phyloP scores from a whole-genome alignment of 306 rosid species.

The Vigna angularis region DNA sequence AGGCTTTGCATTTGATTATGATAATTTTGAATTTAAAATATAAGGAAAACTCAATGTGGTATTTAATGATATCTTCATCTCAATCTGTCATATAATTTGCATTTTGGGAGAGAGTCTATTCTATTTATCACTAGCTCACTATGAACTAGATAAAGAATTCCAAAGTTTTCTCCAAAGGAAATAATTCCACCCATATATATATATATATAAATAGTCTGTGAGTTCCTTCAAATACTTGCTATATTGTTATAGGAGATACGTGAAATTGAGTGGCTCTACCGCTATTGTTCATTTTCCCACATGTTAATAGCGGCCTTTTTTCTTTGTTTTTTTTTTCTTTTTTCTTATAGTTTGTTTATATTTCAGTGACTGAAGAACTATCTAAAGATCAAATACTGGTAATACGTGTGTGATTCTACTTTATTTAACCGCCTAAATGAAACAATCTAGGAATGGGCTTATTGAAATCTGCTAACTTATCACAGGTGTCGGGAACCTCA shows the following conservation, averaged over 20 bases:
- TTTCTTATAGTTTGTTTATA: constrained; percentile 29
- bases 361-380: constrained; percentile 83
- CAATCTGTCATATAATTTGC: constrained; percentile 21
- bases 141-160: constrained; percentile 2
- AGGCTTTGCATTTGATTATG: constrained; percentile 4
- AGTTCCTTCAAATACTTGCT: constrained; percentile 6
- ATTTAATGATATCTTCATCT: constrained; percentile 20
- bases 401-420: constrained; percentile 43
- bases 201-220: background rate
- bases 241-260: constrained; percentile 11
- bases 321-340: constrained; percentile 21
- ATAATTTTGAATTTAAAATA: constrained; percentile 13
- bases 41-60: constrained; percentile 15
- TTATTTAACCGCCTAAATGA: constrained; percentile 3
- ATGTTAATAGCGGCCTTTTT: constrained; percentile 13
- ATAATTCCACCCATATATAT: constrained; percentile 8
- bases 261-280: constrained; percentile 25
- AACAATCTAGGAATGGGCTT: constrained; percentile 11
- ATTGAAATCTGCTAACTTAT: constrained; percentile 47
- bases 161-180: constrained; percentile 20
- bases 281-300: constrained; percentile 17
- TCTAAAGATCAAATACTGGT: constrained; percentile 85
- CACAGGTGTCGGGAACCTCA: constrained; percentile 82
- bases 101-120: constrained; percentile 13
- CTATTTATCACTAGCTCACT: constrained; percentile 14